These are phyloP conservation scores for Erodium maritimum DNA, from an alignment of 345 rosid species.

Conservation along the genomic window DNA sequence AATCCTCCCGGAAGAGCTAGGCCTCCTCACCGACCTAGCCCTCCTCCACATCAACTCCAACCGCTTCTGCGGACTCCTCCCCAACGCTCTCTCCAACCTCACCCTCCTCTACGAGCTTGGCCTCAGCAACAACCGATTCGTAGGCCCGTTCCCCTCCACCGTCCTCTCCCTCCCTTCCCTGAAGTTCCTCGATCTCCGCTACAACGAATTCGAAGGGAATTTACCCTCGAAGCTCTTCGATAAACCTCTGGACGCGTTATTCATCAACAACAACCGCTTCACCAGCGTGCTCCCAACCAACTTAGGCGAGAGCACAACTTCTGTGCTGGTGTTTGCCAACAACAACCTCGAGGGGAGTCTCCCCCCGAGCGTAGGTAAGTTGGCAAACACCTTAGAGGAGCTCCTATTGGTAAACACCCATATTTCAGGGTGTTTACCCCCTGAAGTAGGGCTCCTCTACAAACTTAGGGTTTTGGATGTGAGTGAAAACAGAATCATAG, in stretches of 20 bases:
- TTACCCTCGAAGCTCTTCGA: constrained; percentile 56
- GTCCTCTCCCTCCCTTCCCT: constrained; percentile 61
- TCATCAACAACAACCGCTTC: constrained; percentile 59
- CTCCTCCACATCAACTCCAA: too few species aligned
- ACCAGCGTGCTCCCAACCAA: constrained; percentile 35
- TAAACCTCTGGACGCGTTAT: constrained; percentile 60
- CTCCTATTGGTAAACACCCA: constrained; percentile 55
- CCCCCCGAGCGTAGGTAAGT: constrained; percentile 54
- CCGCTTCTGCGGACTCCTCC: constrained; percentile 83
- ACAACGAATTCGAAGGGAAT: constrained; percentile 79
- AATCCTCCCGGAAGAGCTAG: constrained; percentile 58
- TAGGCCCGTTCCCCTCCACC: constrained; percentile 45
- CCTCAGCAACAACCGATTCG: constrained; percentile 78
- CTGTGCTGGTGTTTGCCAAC: constrained; percentile 75
- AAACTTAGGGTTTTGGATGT: constrained; percentile 65
- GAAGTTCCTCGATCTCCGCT: constrained; percentile 57
- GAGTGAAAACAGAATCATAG: constrained; percentile 56
- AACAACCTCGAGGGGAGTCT: constrained; percentile 71
- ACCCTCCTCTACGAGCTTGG: constrained; percentile 68
- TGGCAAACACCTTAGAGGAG: constrained; percentile 64
- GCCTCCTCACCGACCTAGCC: constrained; percentile 62
- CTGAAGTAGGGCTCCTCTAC: constrained; percentile 72
- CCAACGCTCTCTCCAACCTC: constrained; percentile 43
- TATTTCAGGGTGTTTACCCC: constrained; percentile 73
- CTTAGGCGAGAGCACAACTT: constrained; percentile 32